A percentile compares a stretch with the other conserved stretches of the same genome.
phyloP scores from a whole-genome alignment of 1,284 basidiomycete genomes.

The Ustilago loliicola region DNA sequence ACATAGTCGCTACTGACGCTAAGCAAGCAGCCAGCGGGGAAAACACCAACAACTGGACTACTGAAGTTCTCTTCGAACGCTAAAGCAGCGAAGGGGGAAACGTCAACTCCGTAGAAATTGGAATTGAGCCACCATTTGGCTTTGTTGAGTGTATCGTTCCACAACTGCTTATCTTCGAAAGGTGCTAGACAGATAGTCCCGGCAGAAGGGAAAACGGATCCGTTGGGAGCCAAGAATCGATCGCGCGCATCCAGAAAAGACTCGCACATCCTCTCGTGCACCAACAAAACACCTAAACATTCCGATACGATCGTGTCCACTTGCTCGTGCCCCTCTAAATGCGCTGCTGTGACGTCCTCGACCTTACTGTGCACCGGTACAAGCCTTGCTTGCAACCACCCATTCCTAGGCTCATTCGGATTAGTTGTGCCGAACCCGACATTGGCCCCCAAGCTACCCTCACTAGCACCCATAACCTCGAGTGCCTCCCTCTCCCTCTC shows the following conservation, averaged over 20 bases:
- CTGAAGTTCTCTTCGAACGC: conserved; percentile 63
- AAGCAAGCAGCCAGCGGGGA: conserved; percentile 57
- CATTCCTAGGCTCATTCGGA: conserved; percentile 43
- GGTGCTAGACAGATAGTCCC: conserved; percentile 73
- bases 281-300: conserved; percentile 73
- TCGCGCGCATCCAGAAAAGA: conserved; percentile 73
- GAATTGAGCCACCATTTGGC: conserved; percentile 64
- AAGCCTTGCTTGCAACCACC: conserved; percentile 54
- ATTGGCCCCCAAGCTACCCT: conserved; percentile 3
- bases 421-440: conserved; percentile 26
- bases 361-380: conserved; percentile 60
- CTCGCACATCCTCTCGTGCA: conserved; percentile 75
- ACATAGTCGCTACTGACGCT: conserved; percentile 56
- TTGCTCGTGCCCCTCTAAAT: conserved; percentile 59
- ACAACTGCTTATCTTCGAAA: conserved; percentile 73
- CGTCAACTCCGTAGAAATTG: conserved; percentile 68
- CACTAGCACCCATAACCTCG: conserved; percentile 45
- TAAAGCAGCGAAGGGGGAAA: conserved; percentile 57
- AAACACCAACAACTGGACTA: conserved; percentile 65
- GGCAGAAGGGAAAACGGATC: conserved; percentile 72
- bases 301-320: conserved; percentile 75
- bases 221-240: conserved; percentile 72
- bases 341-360: conserved; percentile 60
- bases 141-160: conserved; percentile 73
- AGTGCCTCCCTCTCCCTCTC: conserved; percentile 44